Evolutionary conservation across 257 asterid genomes (phyloP).

Genomic region (Solanum commersonii): DNA sequence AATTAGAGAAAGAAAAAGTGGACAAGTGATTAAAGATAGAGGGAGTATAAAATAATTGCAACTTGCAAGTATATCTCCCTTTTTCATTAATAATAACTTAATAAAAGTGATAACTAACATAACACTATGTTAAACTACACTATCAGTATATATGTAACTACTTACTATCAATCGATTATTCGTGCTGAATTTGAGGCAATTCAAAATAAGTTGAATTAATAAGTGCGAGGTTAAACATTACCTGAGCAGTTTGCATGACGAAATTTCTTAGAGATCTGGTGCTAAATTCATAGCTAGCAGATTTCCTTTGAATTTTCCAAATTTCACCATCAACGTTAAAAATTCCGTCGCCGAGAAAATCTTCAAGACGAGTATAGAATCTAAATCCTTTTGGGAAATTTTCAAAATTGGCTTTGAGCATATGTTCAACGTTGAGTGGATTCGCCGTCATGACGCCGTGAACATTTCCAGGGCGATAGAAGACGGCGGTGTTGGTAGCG

Average conservation of each 20-base stretch:
- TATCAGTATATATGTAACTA: no score
- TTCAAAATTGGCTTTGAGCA: constrained; percentile 61
- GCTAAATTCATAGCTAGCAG: constrained; percentile 84
- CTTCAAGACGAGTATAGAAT: constrained; percentile 43
- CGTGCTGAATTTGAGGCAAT: no score
- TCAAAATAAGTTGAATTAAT: no score
- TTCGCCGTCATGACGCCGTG: constrained; percentile 74
- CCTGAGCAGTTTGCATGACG: constrained; percentile 47
- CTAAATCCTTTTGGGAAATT: constrained; percentile 75
- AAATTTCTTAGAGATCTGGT: constrained; percentile 76
- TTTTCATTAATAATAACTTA: no score
- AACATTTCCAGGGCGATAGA: constrained; percentile 64
- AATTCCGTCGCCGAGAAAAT: constrained; percentile 70
- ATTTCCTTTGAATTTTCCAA: constrained; percentile 73
- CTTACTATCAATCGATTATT: no score
- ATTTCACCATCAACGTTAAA: constrained; percentile 61
- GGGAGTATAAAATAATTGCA: no score
- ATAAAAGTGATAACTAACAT: no score
- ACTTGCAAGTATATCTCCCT: no score
- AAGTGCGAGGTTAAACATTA: background rate
- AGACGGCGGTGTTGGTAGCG: constrained; percentile 51
- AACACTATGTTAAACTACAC: no score
- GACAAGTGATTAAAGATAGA: no score
- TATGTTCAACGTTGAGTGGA: constrained; percentile 54
- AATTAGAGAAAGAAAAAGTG: no score